These are phyloP conservation scores for Phaeotremella fagi DNA, from an alignment of 768 basidiomycete species.

Conservation along the genomic window DNA sequence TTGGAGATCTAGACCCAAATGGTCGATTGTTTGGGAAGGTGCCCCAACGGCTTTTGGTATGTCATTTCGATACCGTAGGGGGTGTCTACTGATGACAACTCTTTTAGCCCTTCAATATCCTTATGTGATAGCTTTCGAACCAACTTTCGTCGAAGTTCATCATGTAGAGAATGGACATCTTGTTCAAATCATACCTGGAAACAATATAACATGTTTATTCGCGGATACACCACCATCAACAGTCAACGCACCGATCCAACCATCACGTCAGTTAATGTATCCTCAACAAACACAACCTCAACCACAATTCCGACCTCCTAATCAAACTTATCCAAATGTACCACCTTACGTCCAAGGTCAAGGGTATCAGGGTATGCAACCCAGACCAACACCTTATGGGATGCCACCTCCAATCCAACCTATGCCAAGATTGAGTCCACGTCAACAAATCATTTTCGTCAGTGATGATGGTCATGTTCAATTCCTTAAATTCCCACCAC, in stretches of 20 bases:
- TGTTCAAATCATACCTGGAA: slow-evolving; percentile 91
- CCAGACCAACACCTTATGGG: slow-evolving; percentile 16
- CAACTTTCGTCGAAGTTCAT: slow-evolving; percentile 91
- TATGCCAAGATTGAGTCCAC: slow-evolving; percentile 33
- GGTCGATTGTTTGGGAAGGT: slow-evolving; percentile 97
- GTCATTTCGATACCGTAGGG: slow-evolving; percentile 39
- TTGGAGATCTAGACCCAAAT: slow-evolving; percentile 79
- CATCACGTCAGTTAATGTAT: slow-evolving; percentile 42
- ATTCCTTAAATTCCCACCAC: slow-evolving; percentile 41
- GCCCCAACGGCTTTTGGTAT: slow-evolving; percentile 86
- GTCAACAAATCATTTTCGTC: slow-evolving; percentile 74
- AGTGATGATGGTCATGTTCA: slow-evolving; percentile 63
- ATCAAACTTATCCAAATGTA: slow-evolving; percentile 1
- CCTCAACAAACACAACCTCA: slow-evolving; percentile 8
- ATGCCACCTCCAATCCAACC: slow-evolving; percentile 34
- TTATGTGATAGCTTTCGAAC: slow-evolving; percentile 93
- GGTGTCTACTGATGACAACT: slow-evolving; percentile 2
- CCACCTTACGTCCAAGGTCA: neutral
- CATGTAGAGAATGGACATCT: slow-evolving; percentile 88
- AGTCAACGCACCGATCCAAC: slow-evolving; percentile 57
- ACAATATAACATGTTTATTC: slow-evolving; percentile 82
- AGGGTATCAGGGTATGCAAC: slow-evolving; percentile 4
- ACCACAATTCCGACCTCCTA: slow-evolving; percentile 46
- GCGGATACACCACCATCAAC: slow-evolving; percentile 87
- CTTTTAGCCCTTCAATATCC: slow-evolving; percentile 92